Conservation (phyloP, 306 rosid species). For the Biancaea sappan region DNA sequence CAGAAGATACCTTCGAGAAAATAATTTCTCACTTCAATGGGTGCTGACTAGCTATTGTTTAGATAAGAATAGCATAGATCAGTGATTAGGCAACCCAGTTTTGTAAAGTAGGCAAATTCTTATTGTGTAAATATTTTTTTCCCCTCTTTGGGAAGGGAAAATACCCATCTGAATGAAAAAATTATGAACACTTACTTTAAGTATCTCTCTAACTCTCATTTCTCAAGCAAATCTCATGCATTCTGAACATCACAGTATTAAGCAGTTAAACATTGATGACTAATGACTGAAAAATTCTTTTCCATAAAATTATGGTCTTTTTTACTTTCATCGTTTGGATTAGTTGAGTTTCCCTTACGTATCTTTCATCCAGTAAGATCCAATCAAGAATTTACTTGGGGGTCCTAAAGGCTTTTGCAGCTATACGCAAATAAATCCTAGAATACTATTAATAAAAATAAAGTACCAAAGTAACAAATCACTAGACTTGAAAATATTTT, state of each 20-base stretch:
- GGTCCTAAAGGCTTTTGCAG: not conserved
- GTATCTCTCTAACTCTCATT: too few relatives aligned
- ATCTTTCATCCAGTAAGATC: not conserved
- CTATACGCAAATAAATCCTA: not conserved
- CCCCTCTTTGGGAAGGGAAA: not conserved
- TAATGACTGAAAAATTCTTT: not conserved
- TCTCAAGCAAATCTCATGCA: too few relatives aligned
- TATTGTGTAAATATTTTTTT: not conserved
- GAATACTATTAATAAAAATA: not conserved
- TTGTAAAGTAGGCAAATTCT: not conserved
- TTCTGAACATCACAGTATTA: too few relatives aligned
- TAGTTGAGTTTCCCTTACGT: not conserved
- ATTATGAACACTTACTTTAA: not conserved
- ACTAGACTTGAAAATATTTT: not conserved
- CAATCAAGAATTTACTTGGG: not conserved
- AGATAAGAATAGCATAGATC: not conserved
- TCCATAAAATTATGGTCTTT: too few relatives aligned
- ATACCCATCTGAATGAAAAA: not conserved
- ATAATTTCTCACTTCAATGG: not conserved
- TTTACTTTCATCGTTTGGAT: too few relatives aligned
- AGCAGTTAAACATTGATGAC: not conserved
- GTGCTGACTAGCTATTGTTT: not conserved
- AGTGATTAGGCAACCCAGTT: not conserved
- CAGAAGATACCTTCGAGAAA: not conserved
- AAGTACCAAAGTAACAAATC: too few relatives aligned